Percentiles rank a stretch among this genome's conserved stretches.
Conservation (phyloP, 352 stramenopile species). For the Globisporangium orthogonon region DNA sequence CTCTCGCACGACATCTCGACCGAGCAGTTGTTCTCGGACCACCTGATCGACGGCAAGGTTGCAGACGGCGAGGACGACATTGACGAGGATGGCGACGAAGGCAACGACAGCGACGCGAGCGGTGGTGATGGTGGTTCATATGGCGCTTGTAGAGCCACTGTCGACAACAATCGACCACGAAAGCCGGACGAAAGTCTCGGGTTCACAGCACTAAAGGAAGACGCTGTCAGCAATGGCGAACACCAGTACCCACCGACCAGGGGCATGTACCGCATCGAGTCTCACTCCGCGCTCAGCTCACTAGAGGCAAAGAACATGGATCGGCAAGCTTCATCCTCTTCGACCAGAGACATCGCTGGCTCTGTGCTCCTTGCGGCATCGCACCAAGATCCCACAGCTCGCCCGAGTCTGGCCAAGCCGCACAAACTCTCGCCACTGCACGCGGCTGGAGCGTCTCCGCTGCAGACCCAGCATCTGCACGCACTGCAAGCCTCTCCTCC, state of each 20-base stretch:
- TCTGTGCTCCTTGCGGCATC: too few species aligned
- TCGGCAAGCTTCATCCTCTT: neutral
- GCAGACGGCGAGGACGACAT: slow-evolving; percentile 37
- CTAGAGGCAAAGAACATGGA: slow-evolving; percentile 36
- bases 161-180: slow-evolving; percentile 19
- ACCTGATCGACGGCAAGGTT: slow-evolving; percentile 58
- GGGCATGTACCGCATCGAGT: slow-evolving; percentile 57
- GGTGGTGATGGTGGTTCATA: too few species aligned
- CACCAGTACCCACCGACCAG: slow-evolving; percentile 1
- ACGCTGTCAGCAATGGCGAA: neutral
- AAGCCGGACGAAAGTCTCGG: neutral
- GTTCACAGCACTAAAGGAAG: neutral
- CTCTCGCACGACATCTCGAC: slow-evolving; percentile 66
- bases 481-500: neutral
- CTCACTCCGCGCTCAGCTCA: slow-evolving; percentile 52
- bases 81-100: slow-evolving; percentile 22
- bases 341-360: too few species aligned
- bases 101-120: slow-evolving; percentile 1
- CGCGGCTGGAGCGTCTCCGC: neutral
- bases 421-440: slow-evolving; percentile 22
- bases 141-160: too few species aligned
- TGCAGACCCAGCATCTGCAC: neutral
- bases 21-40: slow-evolving; percentile 56
- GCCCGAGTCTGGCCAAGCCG: slow-evolving; percentile 10
- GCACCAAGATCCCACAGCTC: slow-evolving; percentile 3